Evolutionary conservation across 192 early-diverging fungal genomes (phyloP).

Genomic region (Rhizophagus clarus): DNA sequence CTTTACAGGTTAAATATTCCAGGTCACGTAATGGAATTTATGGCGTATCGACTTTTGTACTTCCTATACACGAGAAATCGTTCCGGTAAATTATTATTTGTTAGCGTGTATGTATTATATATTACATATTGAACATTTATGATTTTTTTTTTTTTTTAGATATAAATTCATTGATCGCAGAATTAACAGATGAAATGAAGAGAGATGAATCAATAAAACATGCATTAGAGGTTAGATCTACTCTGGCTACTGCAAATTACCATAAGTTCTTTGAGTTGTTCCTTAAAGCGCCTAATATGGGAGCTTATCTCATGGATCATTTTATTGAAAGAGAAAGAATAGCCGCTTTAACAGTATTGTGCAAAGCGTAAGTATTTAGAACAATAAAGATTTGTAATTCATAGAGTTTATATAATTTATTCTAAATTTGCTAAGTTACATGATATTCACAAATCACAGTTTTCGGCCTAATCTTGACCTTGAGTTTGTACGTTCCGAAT

Average conservation of each 20-base stretch:
- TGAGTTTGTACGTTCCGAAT: conserved; percentile 59
- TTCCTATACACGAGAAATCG: conserved; percentile 85
- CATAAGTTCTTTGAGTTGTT: conserved; percentile 84
- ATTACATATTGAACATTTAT: not conserved
- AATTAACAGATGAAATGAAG: conserved; percentile 72
- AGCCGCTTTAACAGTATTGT: conserved; percentile 71
- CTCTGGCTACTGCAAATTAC: conserved; percentile 84
- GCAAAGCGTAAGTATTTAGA: conserved; percentile 64
- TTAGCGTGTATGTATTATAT: not conserved
- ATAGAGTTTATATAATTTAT: not conserved
- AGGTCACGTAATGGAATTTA: conserved; percentile 87
- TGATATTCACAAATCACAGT: conserved; percentile 34
- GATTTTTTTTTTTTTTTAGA: conserved; percentile 50
- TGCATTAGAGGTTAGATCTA: conserved; percentile 82
- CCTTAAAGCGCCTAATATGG: conserved; percentile 79
- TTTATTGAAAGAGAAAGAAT: conserved; percentile 89
- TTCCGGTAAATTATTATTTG: conserved; percentile 54
- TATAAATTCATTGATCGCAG: conserved; percentile 75
- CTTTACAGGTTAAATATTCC: conserved; percentile 74
- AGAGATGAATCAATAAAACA: conserved; percentile 66
- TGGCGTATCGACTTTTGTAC: conserved; percentile 93
- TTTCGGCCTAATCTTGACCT: conserved; percentile 64
- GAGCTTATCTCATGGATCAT: conserved; percentile 88
- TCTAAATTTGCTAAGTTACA: not conserved
- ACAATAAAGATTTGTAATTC: not conserved